These are phyloP conservation scores for Aspergillus phoenicis DNA, from an alignment of 2,329 filamentous ascomycete species.

Conservation along the genomic window DNA sequence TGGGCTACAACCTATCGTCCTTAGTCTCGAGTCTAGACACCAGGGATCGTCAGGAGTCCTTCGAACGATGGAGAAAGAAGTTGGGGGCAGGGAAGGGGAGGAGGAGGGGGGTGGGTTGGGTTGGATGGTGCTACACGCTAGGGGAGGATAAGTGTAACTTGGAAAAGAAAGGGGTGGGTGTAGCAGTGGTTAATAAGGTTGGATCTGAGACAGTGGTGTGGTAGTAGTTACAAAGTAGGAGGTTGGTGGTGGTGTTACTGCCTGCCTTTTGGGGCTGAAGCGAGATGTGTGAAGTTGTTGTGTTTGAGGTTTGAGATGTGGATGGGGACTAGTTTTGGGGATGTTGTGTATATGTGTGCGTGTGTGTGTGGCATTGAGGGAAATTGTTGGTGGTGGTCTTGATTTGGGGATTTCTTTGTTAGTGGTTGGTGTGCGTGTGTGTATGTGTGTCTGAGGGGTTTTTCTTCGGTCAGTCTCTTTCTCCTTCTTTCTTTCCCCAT, in stretches of 20 bases:
- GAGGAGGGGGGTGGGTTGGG: background rate
- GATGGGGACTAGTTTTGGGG: background rate
- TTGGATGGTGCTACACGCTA: slow-evolving; percentile 16
- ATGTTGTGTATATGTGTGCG: background rate
- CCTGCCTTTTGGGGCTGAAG: background rate
- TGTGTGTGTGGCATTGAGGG: no score
- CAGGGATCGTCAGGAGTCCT: slow-evolving; percentile 17
- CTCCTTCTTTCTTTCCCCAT: background rate
- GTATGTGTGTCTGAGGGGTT: no score
- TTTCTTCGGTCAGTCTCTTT: background rate
- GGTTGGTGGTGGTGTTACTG: background rate
- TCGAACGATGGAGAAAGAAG: slow-evolving; percentile 19
- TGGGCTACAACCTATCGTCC: background rate
- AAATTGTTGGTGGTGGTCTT: background rate
- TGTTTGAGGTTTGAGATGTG: background rate
- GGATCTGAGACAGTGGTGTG: slow-evolving; percentile 23
- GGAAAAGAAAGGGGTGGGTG: no score
- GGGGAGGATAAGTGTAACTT: background rate
- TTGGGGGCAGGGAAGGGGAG: background rate
- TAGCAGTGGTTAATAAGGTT: background rate
- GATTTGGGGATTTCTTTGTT: background rate
- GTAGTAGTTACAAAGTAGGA: background rate
- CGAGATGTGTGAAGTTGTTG: background rate
- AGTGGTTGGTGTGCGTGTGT: no score
- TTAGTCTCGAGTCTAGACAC: slow-evolving; percentile 9